Percentiles rank a stretch among this genome's conserved stretches.
Conservation (phyloP, 2,329 filamentous ascomycete species). For the Pseudopithomyces maydicus region DNA sequence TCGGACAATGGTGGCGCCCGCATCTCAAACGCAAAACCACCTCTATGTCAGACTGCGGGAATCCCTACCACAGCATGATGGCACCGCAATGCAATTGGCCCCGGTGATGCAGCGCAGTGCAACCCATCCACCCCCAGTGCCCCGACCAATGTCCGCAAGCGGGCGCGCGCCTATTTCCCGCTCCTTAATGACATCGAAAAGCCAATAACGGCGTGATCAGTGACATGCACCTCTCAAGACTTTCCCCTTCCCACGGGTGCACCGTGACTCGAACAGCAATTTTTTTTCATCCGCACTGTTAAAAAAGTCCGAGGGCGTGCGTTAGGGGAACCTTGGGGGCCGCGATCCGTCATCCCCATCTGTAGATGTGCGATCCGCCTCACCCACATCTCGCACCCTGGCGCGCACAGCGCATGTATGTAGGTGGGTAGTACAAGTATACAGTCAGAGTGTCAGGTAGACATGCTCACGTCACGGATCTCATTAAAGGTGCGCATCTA, state of each 20-base stretch:
- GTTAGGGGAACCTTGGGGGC: too few species aligned
- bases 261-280: too few species aligned
- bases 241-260: too few species aligned
- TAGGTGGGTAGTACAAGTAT: neutral
- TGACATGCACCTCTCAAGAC: too few species aligned
- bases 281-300: too few species aligned
- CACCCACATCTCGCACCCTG: too few species aligned
- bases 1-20: neutral
- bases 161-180: neutral
- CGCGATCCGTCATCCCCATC: too few species aligned
- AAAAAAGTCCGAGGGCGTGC: too few species aligned
- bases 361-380: too few species aligned
- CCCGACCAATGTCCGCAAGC: neutral
- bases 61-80: neutral
- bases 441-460: neutral
- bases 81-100: neutral
- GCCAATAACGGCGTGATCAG: too few species aligned
- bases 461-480: neutral
- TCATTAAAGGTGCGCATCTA: neutral
- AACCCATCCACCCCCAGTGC: neutral
- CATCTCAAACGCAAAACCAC: neutral
- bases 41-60: neutral
- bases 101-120: neutral
- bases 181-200: too few species aligned
- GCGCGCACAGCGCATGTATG: too few species aligned